phyloP scores from a whole-genome alignment of 2,329 filamentous ascomycete genomes.

The Aplosporella prunicola region DNA sequence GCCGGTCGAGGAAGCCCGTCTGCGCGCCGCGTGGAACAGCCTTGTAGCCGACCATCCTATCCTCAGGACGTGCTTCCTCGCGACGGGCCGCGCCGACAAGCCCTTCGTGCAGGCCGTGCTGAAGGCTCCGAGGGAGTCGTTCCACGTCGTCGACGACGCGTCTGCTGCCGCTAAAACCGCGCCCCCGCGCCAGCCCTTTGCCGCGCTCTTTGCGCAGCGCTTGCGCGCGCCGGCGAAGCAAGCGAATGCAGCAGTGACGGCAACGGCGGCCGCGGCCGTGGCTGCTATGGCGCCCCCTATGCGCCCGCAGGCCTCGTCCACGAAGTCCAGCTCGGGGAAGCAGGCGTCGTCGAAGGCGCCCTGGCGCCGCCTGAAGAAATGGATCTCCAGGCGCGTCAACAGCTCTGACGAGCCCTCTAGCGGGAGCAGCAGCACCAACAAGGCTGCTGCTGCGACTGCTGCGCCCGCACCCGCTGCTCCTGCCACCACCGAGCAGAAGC shows the following conservation, averaged over 20 bases:
- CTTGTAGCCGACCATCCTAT: conserved; percentile 51
- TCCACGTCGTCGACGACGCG: conserved; percentile 14
- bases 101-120: conserved; percentile 58
- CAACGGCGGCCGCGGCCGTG: too few species aligned
- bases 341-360: conserved; percentile 1
- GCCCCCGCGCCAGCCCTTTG: neutral
- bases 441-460: conserved; percentile 31
- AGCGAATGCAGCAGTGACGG: too few species aligned
- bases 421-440: conserved; percentile 23
- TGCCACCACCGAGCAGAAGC: too few species aligned
- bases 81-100: conserved; percentile 35
- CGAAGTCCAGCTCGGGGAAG: neutral
- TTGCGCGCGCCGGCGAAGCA: too few species aligned
- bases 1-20: conserved; percentile 24
- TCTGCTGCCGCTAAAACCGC: neutral
- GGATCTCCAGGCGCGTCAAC: neutral
- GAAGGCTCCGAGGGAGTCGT: conserved; percentile 26
- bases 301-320: neutral
- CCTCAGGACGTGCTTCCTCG: conserved; percentile 58
- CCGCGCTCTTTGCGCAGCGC: neutral
- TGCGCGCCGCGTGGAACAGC: conserved; percentile 52
- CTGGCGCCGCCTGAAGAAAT: neutral
- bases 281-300: neutral
- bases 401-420: neutral
- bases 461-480: too few species aligned